Evolutionary conservation across 495 filamentous ascomycete species (phyloP).

Genomic region (Penicillium antarcticum): DNA sequence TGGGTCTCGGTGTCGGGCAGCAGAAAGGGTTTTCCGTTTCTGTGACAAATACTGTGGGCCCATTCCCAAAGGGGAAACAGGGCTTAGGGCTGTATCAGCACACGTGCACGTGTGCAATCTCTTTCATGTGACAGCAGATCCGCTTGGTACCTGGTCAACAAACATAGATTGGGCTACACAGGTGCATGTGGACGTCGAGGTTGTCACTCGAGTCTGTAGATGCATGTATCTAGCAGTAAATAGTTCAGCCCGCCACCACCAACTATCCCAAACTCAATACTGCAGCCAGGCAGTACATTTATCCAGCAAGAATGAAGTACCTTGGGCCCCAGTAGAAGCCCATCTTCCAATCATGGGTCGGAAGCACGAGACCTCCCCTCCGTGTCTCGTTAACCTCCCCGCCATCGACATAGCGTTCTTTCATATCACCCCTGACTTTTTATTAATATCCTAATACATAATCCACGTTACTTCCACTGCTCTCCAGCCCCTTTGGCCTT

Average conservation of each 20-base stretch:
- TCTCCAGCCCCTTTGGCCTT: neutral
- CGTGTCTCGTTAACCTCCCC: constrained; percentile 15
- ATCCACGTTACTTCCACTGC: neutral
- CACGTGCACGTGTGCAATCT: too few relatives aligned
- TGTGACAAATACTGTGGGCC: neutral
- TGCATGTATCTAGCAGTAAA: too few relatives aligned
- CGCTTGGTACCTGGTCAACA: too few relatives aligned
- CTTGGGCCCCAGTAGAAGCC: neutral
- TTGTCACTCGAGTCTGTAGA: too few relatives aligned
- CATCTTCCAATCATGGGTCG: constrained; percentile 34
- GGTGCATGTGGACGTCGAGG: too few relatives aligned
- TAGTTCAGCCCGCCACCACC: too few relatives aligned
- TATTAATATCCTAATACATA: neutral
- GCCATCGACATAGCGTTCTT: constrained; percentile 1
- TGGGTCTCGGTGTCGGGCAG: constrained; percentile 11
- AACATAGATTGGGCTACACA: too few relatives aligned
- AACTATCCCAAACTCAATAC: neutral
- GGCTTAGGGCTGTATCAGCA: constrained; percentile 15
- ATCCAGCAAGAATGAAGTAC: neutral
- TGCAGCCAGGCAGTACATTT: neutral
- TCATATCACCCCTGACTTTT: constrained; percentile 3
- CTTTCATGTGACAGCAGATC: too few relatives aligned
- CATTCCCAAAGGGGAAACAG: constrained; percentile 3
- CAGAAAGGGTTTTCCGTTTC: constrained; percentile 3
- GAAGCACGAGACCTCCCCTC: constrained; percentile 38